Conservation (phyloP, 345 rosid species). For the Punica granatum region DNA sequence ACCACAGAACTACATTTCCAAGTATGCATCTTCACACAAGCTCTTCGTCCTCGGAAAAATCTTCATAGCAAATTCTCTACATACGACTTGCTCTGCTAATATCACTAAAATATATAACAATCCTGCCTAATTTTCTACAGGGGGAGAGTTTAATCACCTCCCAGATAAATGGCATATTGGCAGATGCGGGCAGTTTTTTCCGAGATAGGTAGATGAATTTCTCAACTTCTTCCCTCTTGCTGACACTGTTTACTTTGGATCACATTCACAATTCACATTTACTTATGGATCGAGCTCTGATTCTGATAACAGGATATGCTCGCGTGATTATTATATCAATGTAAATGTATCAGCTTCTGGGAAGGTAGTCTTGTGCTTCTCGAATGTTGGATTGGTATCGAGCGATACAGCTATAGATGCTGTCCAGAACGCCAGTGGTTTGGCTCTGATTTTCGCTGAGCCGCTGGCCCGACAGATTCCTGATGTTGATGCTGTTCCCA, state of each 20-base stretch:
- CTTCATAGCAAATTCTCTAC: not conserved
- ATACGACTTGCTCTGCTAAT: not conserved
- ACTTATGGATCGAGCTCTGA: not conserved
- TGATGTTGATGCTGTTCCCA: constrained; percentile 44
- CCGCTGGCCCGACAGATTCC: constrained; percentile 39
- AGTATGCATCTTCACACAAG: too few relatives aligned
- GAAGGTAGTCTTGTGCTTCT: constrained; percentile 47
- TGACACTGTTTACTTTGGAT: not conserved
- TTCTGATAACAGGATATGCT: constrained; percentile 29
- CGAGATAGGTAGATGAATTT: constrained; percentile 28
- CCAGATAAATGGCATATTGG: constrained; percentile 37
- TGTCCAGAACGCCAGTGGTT: constrained; percentile 34
- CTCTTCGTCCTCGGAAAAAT: not conserved
- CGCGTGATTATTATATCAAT: constrained; percentile 23
- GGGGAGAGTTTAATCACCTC: constrained; percentile 53
- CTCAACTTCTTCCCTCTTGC: not conserved
- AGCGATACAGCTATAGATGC: constrained; percentile 47
- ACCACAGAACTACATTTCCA: not conserved
- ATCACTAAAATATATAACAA: not conserved
- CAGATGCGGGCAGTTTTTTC: constrained; percentile 33
- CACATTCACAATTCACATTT: not conserved
- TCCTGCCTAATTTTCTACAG: constrained; percentile 17
- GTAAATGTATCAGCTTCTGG: constrained; percentile 24
- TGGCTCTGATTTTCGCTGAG: constrained; percentile 48
- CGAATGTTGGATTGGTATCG: constrained; percentile 30